Evolutionary conservation across 371 early-diverging fungal species (phyloP), one percentile per base, ranked within the genome.

Genomic region (Funneliformis caledonium): DNA sequence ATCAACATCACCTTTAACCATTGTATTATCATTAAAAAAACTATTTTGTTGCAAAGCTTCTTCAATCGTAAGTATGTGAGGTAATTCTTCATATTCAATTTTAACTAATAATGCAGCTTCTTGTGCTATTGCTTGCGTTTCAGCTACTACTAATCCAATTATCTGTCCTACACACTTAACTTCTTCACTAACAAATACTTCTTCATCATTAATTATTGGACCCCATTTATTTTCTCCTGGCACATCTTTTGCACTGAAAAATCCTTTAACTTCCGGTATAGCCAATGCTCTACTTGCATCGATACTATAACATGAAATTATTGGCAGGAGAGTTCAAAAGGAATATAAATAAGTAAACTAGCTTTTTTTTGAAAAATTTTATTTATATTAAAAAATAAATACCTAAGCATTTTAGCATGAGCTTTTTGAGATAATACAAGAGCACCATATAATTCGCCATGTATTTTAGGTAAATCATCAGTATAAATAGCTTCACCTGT

Each of bases 401-500:
- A 81, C 81, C 69, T 80, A 31, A 81, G 11, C 33, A 94, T 90
- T 74, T 85, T 88, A 26, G 93, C 95, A 76, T 93, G 93, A 1
- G 92, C 90, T 22, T 86, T 87, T 64, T 86, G 80, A 37, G 92
- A 89, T 73, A 89, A 83, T 50, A 95, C 93, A 76, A 92, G 81
- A 4, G 86, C 91, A 52, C 87, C 89, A 81, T 91, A 89, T 70
- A 90, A 80, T 84, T 95, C 94, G 80, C 87, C 88, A 45, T 85
- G 83, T 10, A 87, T 68, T 50, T 81, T 82, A 16, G 95, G 95
- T 81, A 94, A 91, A 81, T 95, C 95, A 84, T 95, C 94, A 8
- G 90, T 82, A 83, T 94, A 95, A 22, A 88, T 82, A 14, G 95
- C 94, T 81, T 92, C 92, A 43, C 95, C 94, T n/a, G 94, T 94